Percentiles rank a stretch among this genome's conserved stretches.
These are phyloP conservation scores for Medicago ruthenica DNA, from an alignment of 306 rosid genomes.

Conservation along the genomic window DNA sequence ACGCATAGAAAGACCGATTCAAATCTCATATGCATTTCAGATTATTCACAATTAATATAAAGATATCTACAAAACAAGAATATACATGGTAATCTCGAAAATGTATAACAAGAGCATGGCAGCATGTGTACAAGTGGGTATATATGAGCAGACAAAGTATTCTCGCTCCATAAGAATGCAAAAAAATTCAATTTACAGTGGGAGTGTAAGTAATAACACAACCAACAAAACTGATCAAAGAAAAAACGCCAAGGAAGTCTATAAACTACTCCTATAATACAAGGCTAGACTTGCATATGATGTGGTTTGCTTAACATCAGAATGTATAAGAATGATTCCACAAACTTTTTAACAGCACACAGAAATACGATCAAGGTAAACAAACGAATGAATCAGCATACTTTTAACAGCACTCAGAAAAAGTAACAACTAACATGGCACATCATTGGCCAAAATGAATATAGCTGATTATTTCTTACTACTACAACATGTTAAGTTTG, in stretches of 20 bases:
- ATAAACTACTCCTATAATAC: constrained; percentile 20
- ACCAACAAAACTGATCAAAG: constrained; percentile 4
- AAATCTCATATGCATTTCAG: constrained; percentile 20
- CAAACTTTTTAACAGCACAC: background rate
- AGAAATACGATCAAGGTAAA: background rate
- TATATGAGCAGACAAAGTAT: constrained; percentile 4
- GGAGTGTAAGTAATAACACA: background rate
- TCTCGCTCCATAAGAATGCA: background rate
- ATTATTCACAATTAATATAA: constrained; percentile 11
- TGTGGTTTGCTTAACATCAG: background rate
- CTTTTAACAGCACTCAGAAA: background rate
- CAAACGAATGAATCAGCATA: background rate
- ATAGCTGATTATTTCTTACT: background rate
- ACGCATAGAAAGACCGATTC: background rate
- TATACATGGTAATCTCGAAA: constrained; percentile 6
- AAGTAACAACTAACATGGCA: background rate
- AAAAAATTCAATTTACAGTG: background rate
- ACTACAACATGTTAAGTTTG: background rate
- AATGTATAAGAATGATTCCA: background rate
- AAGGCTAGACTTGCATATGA: background rate
- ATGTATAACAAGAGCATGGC: background rate
- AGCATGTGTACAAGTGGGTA: background rate
- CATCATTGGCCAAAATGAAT: background rate
- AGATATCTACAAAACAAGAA: background rate
- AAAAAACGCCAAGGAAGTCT: background rate